These are phyloP conservation scores for Lentinula guzmanii DNA, from an alignment of 768 basidiomycete genomes.

Conservation along the genomic window DNA sequence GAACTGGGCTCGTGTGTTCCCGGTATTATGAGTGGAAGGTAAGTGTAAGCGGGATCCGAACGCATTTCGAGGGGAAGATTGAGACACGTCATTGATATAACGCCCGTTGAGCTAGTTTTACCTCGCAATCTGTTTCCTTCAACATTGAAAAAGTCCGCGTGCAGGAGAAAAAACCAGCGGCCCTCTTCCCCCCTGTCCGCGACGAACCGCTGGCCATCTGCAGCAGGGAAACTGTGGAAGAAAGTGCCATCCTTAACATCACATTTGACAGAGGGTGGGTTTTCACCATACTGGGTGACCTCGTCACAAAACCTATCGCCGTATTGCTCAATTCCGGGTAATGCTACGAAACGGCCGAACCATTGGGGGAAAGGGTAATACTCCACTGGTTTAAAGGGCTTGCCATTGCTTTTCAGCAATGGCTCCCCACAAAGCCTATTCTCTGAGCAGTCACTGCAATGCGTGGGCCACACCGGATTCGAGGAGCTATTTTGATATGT, in stretches of 20 bases:
- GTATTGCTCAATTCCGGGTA: not conserved
- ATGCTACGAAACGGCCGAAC: slow-evolving; percentile 2
- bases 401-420: not conserved
- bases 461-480: no score
- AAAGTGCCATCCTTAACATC: not conserved
- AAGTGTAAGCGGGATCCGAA: slow-evolving; percentile 1
- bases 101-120: not conserved
- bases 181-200: slow-evolving; percentile 1
- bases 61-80: slow-evolving; percentile 4
- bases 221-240: not conserved
- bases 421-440: no score
- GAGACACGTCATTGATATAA: not conserved
- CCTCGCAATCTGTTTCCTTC: not conserved
- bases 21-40: not conserved
- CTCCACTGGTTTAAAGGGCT: not conserved
- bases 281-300: not conserved
- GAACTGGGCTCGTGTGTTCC: slow-evolving; percentile 1
- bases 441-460: no score
- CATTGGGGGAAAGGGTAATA: slow-evolving; percentile 6
- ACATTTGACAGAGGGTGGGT: not conserved
- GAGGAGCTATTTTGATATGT: no score
- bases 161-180: slow-evolving; percentile 4
- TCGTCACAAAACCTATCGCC: slow-evolving; percentile 2
- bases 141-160: slow-evolving; percentile 2
- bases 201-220: not conserved